Percentiles rank a stretch among this genome's conserved stretches.
These are phyloP conservation scores for Aureobasidium sp. DNA, from an alignment of 2,329 filamentous ascomycete genomes.

Conservation along the genomic window DNA sequence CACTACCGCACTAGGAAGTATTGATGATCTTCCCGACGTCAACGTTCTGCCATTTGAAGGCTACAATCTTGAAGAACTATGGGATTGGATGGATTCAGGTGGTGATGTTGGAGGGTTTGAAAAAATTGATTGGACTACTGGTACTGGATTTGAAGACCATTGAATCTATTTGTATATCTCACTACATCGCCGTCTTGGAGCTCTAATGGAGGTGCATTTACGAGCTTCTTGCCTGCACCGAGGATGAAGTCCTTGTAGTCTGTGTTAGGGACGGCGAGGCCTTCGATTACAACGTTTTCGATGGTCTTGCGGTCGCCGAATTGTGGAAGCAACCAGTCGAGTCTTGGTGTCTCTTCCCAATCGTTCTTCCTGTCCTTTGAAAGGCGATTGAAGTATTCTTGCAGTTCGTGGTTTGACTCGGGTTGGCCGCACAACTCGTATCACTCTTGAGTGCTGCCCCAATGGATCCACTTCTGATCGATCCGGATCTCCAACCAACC, in stretches of 20 bases:
- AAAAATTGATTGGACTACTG: background rate
- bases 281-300: conserved; percentile 25
- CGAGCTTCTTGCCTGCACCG: conserved; percentile 2
- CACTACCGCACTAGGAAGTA: background rate
- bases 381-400: conserved; percentile 38
- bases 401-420: conserved; percentile 30
- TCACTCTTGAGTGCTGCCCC: conserved; percentile 36
- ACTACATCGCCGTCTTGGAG: too few relatives aligned
- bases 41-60: background rate
- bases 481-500: conserved; percentile 31
- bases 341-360: conserved; percentile 34
- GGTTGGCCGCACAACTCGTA: conserved; percentile 33
- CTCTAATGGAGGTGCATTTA: background rate
- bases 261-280: conserved; percentile 15
- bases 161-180: background rate
- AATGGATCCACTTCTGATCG: conserved; percentile 37
- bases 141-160: background rate
- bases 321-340: conserved; percentile 32
- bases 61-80: conserved; percentile 8
- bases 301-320: conserved; percentile 27
- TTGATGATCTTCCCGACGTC: background rate
- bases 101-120: background rate
- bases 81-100: conserved; percentile 10
- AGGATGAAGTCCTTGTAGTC: background rate
- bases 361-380: conserved; percentile 36